Evolutionary conservation across 768 basidiomycete species (phyloP).

Genomic region (Russula brevipes): DNA sequence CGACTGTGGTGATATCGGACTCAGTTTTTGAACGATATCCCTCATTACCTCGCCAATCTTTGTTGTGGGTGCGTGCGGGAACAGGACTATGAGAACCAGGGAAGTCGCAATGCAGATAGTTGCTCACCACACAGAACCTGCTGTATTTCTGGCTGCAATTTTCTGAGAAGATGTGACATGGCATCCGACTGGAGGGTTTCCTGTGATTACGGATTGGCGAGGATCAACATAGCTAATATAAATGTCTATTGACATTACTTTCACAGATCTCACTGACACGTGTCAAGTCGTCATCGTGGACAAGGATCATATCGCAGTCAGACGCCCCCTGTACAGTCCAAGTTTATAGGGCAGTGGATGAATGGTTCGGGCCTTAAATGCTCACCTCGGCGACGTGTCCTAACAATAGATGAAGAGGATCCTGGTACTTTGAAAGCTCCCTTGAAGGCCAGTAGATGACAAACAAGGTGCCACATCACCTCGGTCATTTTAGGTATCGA

Average conservation of each 20-base stretch:
- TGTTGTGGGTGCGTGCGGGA: no score
- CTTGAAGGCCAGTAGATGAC: not conserved
- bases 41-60: not conserved
- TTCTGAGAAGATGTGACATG: not conserved
- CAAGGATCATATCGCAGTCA: constrained; percentile 4
- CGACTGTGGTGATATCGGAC: not conserved
- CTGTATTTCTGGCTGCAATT: not conserved
- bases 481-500: not conserved
- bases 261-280: not conserved
- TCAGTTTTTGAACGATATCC: not conserved
- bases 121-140: not conserved
- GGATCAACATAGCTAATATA: no score
- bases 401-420: constrained; percentile 1
- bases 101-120: not conserved
- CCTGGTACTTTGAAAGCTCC: not conserved
- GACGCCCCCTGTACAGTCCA: not conserved
- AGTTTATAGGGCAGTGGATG: not conserved
- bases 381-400: not conserved
- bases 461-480: not conserved
- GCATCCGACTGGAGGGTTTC: not conserved
- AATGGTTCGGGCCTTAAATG: not conserved
- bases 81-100: not conserved
- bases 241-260: not conserved
- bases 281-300: constrained; percentile 6
- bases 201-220: not conserved